A percentile compares a stretch with the other conserved stretches of the same genome.
These are phyloP conservation scores for Fusarium continuum DNA, from an alignment of 2,329 filamentous ascomycete genomes.

Conservation along the genomic window DNA sequence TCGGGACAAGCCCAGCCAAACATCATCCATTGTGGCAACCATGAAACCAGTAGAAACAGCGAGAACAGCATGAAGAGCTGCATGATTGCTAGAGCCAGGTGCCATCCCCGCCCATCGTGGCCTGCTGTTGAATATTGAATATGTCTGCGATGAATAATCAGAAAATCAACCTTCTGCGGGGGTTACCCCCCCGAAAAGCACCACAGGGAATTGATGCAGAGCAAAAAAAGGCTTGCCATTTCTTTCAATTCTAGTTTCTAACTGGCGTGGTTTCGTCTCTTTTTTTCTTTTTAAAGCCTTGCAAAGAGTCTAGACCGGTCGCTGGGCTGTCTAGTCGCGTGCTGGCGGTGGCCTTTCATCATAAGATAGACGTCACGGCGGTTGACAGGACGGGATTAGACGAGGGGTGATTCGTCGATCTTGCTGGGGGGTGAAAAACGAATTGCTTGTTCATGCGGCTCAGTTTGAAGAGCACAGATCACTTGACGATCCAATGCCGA, in stretches of 20 bases:
- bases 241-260: background rate
- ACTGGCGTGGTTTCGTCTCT: constrained; percentile 17
- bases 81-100: constrained; percentile 4
- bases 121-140: constrained; percentile 38
- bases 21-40: constrained; percentile 1
- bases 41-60: background rate
- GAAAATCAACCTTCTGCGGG: constrained; percentile 34
- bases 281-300: background rate
- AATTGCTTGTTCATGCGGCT: constrained; percentile 10
- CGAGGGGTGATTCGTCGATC: constrained; percentile 10
- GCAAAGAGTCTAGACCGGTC: constrained; percentile 20
- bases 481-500: constrained; percentile 10
- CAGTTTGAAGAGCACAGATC: constrained; percentile 7
- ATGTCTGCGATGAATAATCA: constrained; percentile 46
- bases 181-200: background rate
- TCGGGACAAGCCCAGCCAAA: constrained; percentile 2
- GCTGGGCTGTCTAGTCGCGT: constrained; percentile 8
- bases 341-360: background rate
- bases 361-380: constrained; percentile 27
- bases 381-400: constrained; percentile 16
- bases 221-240: background rate
- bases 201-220: constrained; percentile 12
- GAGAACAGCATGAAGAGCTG: background rate
- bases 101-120: constrained; percentile 14
- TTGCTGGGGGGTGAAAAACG: constrained; percentile 7